Evolutionary conservation across 2,329 filamentous ascomycete species (phyloP).

Genomic region (Arthrobotrys entomopaga): DNA sequence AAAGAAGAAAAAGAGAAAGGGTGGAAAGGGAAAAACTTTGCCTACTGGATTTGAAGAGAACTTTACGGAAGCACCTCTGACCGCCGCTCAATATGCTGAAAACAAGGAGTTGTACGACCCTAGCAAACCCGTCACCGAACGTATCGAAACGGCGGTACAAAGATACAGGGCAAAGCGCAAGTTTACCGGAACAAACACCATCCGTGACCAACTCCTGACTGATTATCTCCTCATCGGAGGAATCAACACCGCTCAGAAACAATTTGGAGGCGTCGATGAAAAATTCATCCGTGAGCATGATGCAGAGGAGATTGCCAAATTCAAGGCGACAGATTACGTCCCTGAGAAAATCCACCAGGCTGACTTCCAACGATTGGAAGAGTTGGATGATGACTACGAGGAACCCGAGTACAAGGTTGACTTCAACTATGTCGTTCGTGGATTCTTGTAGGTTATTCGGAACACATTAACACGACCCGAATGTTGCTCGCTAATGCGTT

Average conservation of each 20-base stretch:
- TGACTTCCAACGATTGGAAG: conserved; percentile 63
- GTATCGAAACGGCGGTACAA: conserved; percentile 85
- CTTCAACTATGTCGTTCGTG: conserved; percentile 79
- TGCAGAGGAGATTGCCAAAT: conserved; percentile 72
- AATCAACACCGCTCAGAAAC: conserved; percentile 71
- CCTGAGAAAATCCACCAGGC: conserved; percentile 60
- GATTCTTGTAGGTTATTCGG: conserved; percentile 74
- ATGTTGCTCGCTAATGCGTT: conserved; percentile 57
- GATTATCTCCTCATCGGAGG: conserved; percentile 87
- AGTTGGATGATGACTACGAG: conserved; percentile 65
- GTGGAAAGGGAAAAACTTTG: conserved; percentile 60
- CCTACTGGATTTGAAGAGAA: conserved; percentile 81
- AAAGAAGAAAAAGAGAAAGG: conserved; percentile 63
- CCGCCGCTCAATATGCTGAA: conserved; percentile 72
- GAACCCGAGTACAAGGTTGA: conserved; percentile 75
- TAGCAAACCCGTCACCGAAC: conserved; percentile 60
- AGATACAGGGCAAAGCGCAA: conserved; percentile 82
- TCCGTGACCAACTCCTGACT: conserved; percentile 74
- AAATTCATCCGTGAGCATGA: conserved; percentile 72
- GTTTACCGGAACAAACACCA: conserved; percentile 67
- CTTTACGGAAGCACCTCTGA: conserved; percentile 82
- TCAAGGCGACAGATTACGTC: conserved; percentile 72
- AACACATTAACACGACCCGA: background rate
- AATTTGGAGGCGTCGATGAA: conserved; percentile 72
- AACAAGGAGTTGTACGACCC: conserved; percentile 76